phyloP scores from a whole-genome alignment of 306 rosid genomes.

The Cercis canadensis region DNA sequence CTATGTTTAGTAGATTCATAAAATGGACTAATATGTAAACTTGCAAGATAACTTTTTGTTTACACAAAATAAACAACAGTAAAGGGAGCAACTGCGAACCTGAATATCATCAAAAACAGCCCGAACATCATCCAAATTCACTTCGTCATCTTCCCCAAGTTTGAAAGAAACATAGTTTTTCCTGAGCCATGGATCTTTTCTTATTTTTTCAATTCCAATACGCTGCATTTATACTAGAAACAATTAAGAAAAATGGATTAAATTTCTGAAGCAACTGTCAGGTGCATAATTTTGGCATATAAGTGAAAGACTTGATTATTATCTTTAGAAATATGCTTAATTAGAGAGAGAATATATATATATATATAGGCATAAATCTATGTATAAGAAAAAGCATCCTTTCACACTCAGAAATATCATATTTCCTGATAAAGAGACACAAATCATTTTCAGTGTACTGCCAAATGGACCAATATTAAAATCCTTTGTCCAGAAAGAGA shows the following conservation, averaged over 20 bases:
- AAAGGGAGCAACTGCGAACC: constrained; percentile 54
- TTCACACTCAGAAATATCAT: constrained; percentile 1
- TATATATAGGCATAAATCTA: constrained; percentile 3
- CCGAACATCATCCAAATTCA: constrained; percentile 77
- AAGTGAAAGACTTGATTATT: constrained; percentile 8
- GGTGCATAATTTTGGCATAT: constrained; percentile 19
- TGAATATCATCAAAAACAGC: constrained; percentile 88
- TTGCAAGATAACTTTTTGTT: constrained; percentile 18
- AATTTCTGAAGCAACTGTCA: constrained; percentile 25
- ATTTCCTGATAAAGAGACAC: not conserved
- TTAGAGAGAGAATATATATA: constrained; percentile 21
- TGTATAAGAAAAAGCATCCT: not conserved
- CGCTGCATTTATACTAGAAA: constrained; percentile 60
- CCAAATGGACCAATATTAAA: constrained; percentile 3
- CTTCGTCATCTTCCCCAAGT: constrained; percentile 63
- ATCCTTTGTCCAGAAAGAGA: constrained; percentile 8
- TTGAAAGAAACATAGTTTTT: constrained; percentile 62
- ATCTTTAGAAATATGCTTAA: constrained; percentile 14
- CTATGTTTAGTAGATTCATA: not conserved
- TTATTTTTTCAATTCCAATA: constrained; percentile 61
- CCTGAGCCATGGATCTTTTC: constrained; percentile 82
- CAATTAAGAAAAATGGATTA: constrained; percentile 26
- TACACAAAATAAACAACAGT: constrained; percentile 16
- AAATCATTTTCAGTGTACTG: constrained; percentile 3
- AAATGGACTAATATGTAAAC: constrained; percentile 3